phyloP scores from a whole-genome alignment of 169 alveolate genomes.

The Eimeria zaria region DNA sequence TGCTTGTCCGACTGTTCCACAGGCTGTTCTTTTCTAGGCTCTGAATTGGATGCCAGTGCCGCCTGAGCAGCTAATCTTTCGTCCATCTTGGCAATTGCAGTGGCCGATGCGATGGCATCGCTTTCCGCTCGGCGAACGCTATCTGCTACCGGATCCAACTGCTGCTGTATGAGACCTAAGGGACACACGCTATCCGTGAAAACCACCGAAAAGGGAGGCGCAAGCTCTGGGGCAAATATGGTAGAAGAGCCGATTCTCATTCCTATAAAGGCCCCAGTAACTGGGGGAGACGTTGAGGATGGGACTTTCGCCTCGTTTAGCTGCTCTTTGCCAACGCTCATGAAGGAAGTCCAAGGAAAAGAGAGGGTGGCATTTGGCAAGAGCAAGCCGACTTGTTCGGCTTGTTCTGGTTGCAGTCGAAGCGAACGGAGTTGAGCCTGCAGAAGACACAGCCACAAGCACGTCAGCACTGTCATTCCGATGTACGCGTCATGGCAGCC shows the following conservation, averaged over 20 bases:
- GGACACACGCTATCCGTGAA: slow-evolving; percentile 60
- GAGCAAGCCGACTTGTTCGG: slow-evolving; percentile 64
- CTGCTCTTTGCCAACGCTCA: not conserved
- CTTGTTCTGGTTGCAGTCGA: slow-evolving; percentile 1
- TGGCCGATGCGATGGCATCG: slow-evolving; percentile 57
- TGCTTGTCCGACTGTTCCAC: not conserved
- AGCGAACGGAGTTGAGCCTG: slow-evolving; percentile 61
- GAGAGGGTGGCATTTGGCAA: not conserved
- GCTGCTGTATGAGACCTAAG: slow-evolving; percentile 29
- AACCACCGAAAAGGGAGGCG: slow-evolving; percentile 42
- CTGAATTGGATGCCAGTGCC: not conserved
- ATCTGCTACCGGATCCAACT: slow-evolving; percentile 66
- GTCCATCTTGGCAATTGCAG: not conserved
- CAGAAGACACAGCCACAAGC: not conserved
- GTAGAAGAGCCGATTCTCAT: slow-evolving; percentile 67
- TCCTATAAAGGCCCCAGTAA: slow-evolving; percentile 18
- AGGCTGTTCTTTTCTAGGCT: not conserved
- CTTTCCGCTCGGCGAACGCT: slow-evolving; percentile 37
- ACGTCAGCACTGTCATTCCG: not conserved
- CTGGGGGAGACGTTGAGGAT: not conserved
- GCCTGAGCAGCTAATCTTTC: not conserved
- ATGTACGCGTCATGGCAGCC: not conserved
- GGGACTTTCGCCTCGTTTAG: not conserved
- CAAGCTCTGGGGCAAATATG: slow-evolving; percentile 34
- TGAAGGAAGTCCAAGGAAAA: not conserved